Evolutionary conservation across 164 flowering plant species (phyloP), one percentile per base, ranked within the genome.

Genomic region (Nymphaea colorata): DNA sequence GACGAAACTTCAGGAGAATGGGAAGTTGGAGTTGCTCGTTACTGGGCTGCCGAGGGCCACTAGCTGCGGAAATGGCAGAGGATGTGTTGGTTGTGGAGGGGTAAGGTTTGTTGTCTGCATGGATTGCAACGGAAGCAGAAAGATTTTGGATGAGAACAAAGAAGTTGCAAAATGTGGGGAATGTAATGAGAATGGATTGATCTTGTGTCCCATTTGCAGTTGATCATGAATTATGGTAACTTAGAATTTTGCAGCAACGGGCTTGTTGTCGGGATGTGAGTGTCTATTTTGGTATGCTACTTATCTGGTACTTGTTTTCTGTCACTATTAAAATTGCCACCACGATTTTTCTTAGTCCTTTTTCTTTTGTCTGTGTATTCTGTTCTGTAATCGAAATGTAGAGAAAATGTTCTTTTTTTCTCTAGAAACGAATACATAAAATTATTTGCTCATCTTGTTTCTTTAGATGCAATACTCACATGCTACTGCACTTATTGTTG

Each of bases 61-160:
- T 4, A 76, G 51, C 8, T 61, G 15, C 25, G 73, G 65, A 68
- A 80, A 73, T 0, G 41, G 64, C 0, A 75, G 64, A 0, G 80
- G 77, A 14, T 93, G 98, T 44, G 73, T 70, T 15, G 85, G 91
- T 3, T 93, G 98, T 42, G 91, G 70, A 2, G 93, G 96, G 11
- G 66, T 89, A 53, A 77, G 98, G 71, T 93, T 93, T 70, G 76
- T 88, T 65, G 81, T 93, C 96, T 93, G 98, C 66, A 41, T 75
- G 81, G 82, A 75, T 53, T 93, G 98, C 78, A 83, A 71, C 78
- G 97, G 97, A 66, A 93, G 98, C 70, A 85, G 96, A 70, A 93
- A 86, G 79, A 78, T 91, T 3, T 68, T 86, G 74, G 93, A 80
- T 71, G 80, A 75, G 44, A 80, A 76, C 6, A 85, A 78, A 83